Evolutionary conservation across 805 yeast species (phyloP).

Genomic region (Yarrowia osloensis): DNA sequence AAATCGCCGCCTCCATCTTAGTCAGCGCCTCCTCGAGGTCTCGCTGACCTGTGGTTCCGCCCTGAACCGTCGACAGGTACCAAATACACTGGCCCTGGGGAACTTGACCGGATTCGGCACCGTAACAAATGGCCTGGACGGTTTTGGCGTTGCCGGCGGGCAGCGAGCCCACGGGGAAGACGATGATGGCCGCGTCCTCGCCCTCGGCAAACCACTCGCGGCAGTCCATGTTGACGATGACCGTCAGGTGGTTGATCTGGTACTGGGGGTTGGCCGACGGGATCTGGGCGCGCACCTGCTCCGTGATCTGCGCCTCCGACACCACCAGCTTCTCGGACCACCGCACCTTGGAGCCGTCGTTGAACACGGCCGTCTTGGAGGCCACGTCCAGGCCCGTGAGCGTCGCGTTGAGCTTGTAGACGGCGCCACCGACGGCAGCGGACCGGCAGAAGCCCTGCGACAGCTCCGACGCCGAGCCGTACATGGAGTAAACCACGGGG

Average conservation of each 20-base stretch:
- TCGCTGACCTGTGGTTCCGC: slow-evolving; percentile 48
- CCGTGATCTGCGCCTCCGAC: slow-evolving; percentile 43
- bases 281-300: slow-evolving; percentile 27
- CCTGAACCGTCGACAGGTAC: slow-evolving; percentile 76
- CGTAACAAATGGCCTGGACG: slow-evolving; percentile 85
- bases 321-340: slow-evolving; percentile 79
- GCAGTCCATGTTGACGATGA: slow-evolving; percentile 84
- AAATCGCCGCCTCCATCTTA: slow-evolving; percentile 75
- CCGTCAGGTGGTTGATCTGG: slow-evolving; percentile 69
- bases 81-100: slow-evolving; percentile 86
- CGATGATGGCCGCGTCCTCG: slow-evolving; percentile 84
- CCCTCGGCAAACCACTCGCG: slow-evolving; percentile 87
- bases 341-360: slow-evolving; percentile 71
- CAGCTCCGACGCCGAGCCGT: slow-evolving; percentile 94
- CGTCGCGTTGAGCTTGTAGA: slow-evolving; percentile 77
- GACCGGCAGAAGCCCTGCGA: slow-evolving; percentile 96
- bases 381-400: slow-evolving; percentile 60
- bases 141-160: slow-evolving; percentile 64
- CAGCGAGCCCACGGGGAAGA: slow-evolving; percentile 85
- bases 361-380: slow-evolving; percentile 58
- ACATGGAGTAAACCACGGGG: slow-evolving; percentile 88
- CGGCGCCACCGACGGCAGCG: slow-evolving; percentile 97
- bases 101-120: slow-evolving; percentile 83
- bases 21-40: slow-evolving; percentile 80
- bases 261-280: slow-evolving; percentile 33